Evolutionary conservation across 2,329 filamentous ascomycete genomes (phyloP), one percentile per base, ranked within the genome.

Genomic region (Neonectria magnoliae): DNA sequence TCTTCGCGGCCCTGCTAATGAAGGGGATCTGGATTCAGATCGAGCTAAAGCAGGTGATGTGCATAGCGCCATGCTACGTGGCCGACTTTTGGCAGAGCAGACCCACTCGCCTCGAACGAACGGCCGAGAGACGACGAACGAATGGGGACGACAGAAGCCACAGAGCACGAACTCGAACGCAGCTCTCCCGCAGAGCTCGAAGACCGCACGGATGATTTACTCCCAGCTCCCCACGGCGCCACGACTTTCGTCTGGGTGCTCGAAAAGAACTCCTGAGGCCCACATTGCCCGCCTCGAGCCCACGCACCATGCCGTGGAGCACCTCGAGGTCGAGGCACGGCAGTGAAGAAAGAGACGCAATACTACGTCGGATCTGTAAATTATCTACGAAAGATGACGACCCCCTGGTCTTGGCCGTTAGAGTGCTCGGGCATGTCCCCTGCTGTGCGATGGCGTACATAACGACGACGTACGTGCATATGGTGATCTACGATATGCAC

Each of bases 11-110:
- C 5, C 36, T 38, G 14, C 5, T 16, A 38, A 38, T 7, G 14
- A 38, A 38, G 36, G 36, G 14, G 16, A 38, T 38, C 14, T n/a
- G 36, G 16, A 14, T 5, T 18, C 10, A 33, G 29, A 38, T 60
- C 51, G 58, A 48, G 33, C 55, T 57, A 48, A 38, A 57, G 47
- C 38, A 57, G 50, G 18, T 60, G 48, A 65, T 55, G 47, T 60
- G 51, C 51, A 51, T 36, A 44, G 14, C 25, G 11, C 7, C 41
- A 60, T 66, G 53, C 58, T 62, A 60, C 36, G 63, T 65, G 57
- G 62, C 63, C 50, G 61, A 64, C 36, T 60, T 68, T 71, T 70
- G 44, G 51, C 57, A 27, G 31, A 29, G 29, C 27, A 60, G 16
- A n/a, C 42, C 65, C n/a, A 33, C 48, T 29, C n/a, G 25, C 16